Base-by-base conservation (phyloP, 257 asterid genomes). In the Misopates orontium region DNA sequence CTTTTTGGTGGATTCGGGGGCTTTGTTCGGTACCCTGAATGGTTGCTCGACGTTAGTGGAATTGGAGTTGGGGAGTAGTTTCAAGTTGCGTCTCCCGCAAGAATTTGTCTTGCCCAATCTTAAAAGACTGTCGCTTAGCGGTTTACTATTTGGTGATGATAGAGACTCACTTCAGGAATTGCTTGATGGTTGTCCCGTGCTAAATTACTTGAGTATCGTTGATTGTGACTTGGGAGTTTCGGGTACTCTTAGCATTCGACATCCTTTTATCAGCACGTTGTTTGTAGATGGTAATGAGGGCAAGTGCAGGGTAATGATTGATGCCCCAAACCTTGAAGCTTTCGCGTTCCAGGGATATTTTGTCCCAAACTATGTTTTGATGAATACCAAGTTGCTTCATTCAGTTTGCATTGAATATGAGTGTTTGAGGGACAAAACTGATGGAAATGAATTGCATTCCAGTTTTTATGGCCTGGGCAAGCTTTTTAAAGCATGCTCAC, bases 401-500 rank as follows among this genome's bases (percentile, higher is more conserved):
- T 22, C 39, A 41, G 64, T 4, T 36, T 59, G 12, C 17, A 13
- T 18, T 36, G 49, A 59, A 0, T 13, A 21, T 16, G 18, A 19
- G 1, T 17, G 10, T 18, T 32, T 8, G 14, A 15, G 50, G 28
- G 18, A 10, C 1, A 24, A 58, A 13, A 8, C 10, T 9, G 48
- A 41, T 9, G 48, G 16, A 8, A 13, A 41, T 8, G 10, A 1
- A 41, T 9, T 8, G 19, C 10, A 7, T 15, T 12, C 19, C 14
- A n/a, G 14, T 45, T 13, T 3, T 45, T 5, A 13, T 4, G 0
- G 53, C 14, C n/a, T 44, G 8, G 40, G 20, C 19, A 45, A 42
- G 56, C 47, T 62, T 22, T 16, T 62, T 3, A 45, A 8, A 15
- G 67, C 67, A 31, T 62, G 56, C 67, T 62, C 67, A 9, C 8